Conservation (phyloP, 805 yeast genomes). For the Saturnispora sekii region DNA sequence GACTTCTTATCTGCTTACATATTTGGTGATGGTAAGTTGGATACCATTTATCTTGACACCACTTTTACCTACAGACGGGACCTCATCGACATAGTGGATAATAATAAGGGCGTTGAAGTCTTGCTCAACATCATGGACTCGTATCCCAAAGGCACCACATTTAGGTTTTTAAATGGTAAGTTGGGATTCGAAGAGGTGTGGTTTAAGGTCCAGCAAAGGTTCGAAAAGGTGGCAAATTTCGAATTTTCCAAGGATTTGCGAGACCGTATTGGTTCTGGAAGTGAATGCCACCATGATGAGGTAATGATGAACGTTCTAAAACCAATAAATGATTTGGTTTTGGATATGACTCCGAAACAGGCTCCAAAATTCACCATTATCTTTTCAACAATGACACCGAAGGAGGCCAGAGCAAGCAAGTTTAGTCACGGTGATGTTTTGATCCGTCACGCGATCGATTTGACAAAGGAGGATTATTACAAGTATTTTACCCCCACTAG, state of each 20-base stretch:
- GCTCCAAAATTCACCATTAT: background rate
- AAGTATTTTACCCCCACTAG: slow-evolving; percentile 3
- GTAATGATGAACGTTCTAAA: slow-evolving; percentile 1
- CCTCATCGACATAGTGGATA: slow-evolving; percentile 12
- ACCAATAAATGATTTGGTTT: background rate
- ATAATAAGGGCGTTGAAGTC: slow-evolving; percentile 10
- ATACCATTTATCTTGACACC: slow-evolving; percentile 15
- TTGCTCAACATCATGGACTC: slow-evolving; percentile 6
- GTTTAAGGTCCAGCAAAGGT: slow-evolving; percentile 7
- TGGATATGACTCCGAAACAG: background rate
- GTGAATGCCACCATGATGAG: background rate
- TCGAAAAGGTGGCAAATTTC: background rate
- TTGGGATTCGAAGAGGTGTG: slow-evolving; percentile 19
- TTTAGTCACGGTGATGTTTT: slow-evolving; percentile 1
- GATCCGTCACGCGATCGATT: slow-evolving; percentile 11
- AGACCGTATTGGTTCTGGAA: background rate
- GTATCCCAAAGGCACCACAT: slow-evolving; percentile 15
- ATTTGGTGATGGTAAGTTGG: slow-evolving; percentile 4
- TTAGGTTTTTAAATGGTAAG: slow-evolving; percentile 8
- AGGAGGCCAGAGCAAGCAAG: background rate
- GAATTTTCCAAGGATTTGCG: background rate
- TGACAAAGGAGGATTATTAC: slow-evolving; percentile 8
- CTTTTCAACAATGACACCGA: background rate
- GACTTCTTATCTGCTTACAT: slow-evolving; percentile 5
- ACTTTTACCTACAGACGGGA: slow-evolving; percentile 13